A percentile compares a stretch with the other conserved stretches of the same genome.
phyloP scores from a whole-genome alignment of 495 filamentous ascomycete genomes.

The Eremomyces bilateralis region DNA sequence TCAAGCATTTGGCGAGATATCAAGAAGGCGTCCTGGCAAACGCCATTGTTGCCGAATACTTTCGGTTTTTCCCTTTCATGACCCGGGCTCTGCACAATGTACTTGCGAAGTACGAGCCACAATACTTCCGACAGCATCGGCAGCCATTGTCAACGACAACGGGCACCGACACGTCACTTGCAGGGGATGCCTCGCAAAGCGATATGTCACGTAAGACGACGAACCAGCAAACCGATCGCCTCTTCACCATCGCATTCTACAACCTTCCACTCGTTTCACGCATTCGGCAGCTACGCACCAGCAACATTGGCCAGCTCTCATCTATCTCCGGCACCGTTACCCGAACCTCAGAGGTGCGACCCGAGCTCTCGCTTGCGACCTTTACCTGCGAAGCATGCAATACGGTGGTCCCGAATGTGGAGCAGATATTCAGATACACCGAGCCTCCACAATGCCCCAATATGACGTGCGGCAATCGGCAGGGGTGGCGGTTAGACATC shows the following conservation, averaged over 20 bases:
- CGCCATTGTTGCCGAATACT: slow-evolving; percentile 76
- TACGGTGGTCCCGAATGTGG: slow-evolving; percentile 63
- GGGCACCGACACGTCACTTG: slow-evolving; percentile 41
- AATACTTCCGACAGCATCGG: slow-evolving; percentile 79
- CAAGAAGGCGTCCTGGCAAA: slow-evolving; percentile 46
- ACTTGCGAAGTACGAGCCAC: slow-evolving; percentile 81
- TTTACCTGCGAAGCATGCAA: slow-evolving; percentile 81
- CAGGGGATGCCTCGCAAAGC: slow-evolving; percentile 43
- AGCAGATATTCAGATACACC: slow-evolving; percentile 94
- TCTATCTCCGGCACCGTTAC: slow-evolving; percentile 95
- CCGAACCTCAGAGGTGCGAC: slow-evolving; percentile 85
- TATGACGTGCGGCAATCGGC: slow-evolving; percentile 66
- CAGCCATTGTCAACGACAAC: slow-evolving; percentile 42
- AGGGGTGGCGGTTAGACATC: slow-evolving; percentile 85
- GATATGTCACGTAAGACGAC: slow-evolving; percentile 49
- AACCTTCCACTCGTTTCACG: slow-evolving; percentile 87
- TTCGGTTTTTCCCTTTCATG: slow-evolving; percentile 85
- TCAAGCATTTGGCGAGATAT: slow-evolving; percentile 58
- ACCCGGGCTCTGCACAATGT: slow-evolving; percentile 76
- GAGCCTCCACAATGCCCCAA: slow-evolving; percentile 95
- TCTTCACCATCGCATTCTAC: slow-evolving; percentile 90
- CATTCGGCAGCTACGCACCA: slow-evolving; percentile 68
- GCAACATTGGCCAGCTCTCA: slow-evolving; percentile 76
- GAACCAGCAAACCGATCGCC: slow-evolving; percentile 92
- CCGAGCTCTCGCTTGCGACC: slow-evolving; percentile 77